Base-by-base conservation (phyloP, 208 protist genomes). In the Trypanosoma cruzi region DNA sequence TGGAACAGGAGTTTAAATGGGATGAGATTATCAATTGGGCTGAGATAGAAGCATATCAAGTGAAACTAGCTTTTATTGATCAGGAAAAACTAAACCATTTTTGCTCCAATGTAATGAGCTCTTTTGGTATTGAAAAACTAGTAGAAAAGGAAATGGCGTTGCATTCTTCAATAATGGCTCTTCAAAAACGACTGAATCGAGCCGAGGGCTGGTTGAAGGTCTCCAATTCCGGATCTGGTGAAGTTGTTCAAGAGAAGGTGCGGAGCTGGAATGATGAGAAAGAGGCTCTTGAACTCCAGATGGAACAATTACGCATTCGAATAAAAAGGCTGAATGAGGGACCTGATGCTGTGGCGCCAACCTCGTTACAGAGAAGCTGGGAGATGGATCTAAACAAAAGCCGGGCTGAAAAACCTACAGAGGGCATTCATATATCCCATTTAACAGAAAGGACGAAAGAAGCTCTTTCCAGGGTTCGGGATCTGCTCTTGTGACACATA, bases 391-490 rank as follows among this genome's bases (percentile, higher is more conserved):
- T 31, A 36, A 44, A 18, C 3, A n/a, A 4, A 28, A 31, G 5
- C 29, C 6, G 4, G n/a, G 56, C 18, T 34, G 32, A 71, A 64
- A 48, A 24, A 26, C 8, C 29, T 6, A 34, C 44, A 29, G 52
- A 57, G 20, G 34, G 55, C 57, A 52, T 44, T 16, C 56, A 63
- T 10, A 36, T 64, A 20, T 50, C 44, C 11, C 6, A 56, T 29
- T 53, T 71, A 57, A 37, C 57, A 18, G 40, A 62, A 37, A 28
- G 56, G 16, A 64, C 66, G n/a, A 71, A 57, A 24, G 56, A 62
- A 44, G 54, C 20, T 28, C 54, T 71, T 56, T 26, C 54, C 40
- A n/a, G 56, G 28, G 56, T 44, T 48, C 66, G 42, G 53, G 44
- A 64, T 56, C 11, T 71, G 13, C 44, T 71, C 26, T 44, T 44